Conservation (phyloP, 257 asterid genomes). For the Apocynum venetum region DNA sequence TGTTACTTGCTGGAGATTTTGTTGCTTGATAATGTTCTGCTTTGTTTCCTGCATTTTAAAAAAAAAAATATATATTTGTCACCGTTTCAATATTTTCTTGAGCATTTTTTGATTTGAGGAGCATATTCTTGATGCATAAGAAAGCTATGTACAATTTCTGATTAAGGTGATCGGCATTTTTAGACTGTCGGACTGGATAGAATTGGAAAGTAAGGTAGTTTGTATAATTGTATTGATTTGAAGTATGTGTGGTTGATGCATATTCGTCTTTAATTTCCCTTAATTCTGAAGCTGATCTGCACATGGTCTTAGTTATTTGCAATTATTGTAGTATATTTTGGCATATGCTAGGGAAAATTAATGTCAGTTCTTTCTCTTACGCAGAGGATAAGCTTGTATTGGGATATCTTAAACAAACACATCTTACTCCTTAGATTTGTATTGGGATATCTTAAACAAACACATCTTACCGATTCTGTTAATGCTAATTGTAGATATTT, state of each 20-base stretch:
- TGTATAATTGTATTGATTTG: neutral
- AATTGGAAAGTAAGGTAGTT: neutral
- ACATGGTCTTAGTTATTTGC: neutral
- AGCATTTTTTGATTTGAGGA: neutral
- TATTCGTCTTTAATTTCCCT: neutral
- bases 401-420: neutral
- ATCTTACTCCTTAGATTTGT: neutral
- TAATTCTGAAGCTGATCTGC: neutral
- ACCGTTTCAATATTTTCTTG: neutral
- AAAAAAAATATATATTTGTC: neutral
- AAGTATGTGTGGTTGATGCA: neutral
- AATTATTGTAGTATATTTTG: neutral
- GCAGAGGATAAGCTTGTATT: neutral
- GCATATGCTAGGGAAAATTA: neutral
- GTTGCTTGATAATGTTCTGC: neutral
- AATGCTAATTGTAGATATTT: neutral
- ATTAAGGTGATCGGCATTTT: neutral
- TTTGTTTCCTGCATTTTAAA: neutral
- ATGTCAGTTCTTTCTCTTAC: neutral
- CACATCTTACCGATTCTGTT: neutral
- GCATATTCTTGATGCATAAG: neutral
- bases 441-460: neutral
- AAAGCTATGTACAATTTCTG: neutral
- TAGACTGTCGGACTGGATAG: neutral
- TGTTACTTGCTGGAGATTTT: neutral